Percentiles rank a stretch among this genome's conserved stretches.
These are phyloP conservation scores for Cucurbita pepo DNA, from an alignment of 306 rosid species.

Conservation along the genomic window DNA sequence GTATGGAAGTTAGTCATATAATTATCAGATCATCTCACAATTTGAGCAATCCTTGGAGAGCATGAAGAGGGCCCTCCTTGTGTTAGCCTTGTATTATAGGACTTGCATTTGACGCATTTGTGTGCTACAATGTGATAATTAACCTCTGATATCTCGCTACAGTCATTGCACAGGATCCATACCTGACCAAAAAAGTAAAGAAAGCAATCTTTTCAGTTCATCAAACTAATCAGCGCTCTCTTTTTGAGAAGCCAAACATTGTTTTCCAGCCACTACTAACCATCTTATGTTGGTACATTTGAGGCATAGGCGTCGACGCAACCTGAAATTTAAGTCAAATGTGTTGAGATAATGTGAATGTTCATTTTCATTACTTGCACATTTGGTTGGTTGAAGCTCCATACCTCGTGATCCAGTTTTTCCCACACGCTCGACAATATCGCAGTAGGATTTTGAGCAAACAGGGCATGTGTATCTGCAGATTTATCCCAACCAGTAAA, in stretches of 20 bases:
- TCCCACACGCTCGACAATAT: constrained; percentile 62
- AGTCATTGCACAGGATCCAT: constrained; percentile 69
- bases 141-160: constrained; percentile 46
- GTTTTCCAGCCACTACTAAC: constrained; percentile 1
- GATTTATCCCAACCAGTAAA: neutral
- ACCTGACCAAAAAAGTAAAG: constrained; percentile 21
- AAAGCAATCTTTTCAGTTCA: neutral
- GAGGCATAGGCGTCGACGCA: constrained; percentile 28
- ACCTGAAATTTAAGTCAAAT: constrained; percentile 10
- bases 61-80: constrained; percentile 35
- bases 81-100: constrained; percentile 44
- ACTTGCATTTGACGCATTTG: constrained; percentile 34
- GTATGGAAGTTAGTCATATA: constrained; percentile 1
- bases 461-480: constrained; percentile 69
- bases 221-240: neutral
- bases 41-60: constrained; percentile 27
- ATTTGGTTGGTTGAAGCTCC: neutral
- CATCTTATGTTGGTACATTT: constrained; percentile 24
- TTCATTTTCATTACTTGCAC: neutral
- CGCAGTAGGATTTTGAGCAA: constrained; percentile 62
- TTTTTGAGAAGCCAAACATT: neutral
- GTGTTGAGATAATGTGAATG: neutral
- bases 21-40: constrained; percentile 20
- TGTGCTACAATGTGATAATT: constrained; percentile 34
- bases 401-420: constrained; percentile 47